Percentiles rank a stretch among this genome's conserved stretches.
Evolutionary conservation across 208 protist genomes (phyloP).

Genomic region (Leptomonas pyrrhocoris): DNA sequence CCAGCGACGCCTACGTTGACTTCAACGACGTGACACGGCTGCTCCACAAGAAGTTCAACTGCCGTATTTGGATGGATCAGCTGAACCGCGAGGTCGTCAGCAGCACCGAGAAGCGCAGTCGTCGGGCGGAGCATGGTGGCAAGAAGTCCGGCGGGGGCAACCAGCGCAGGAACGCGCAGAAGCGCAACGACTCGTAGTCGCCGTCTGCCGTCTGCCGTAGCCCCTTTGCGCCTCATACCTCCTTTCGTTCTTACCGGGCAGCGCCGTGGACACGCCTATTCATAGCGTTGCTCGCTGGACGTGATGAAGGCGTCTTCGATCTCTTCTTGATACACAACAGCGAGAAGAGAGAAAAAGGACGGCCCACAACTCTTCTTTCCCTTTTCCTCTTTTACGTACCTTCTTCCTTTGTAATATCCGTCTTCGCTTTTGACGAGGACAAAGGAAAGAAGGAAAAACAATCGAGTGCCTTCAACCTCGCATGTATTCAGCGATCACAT

Average conservation of each 20-base stretch:
- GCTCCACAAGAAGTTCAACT: conserved; percentile 80
- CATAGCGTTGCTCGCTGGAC: too few species aligned
- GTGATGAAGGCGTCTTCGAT: too few species aligned
- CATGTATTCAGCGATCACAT: not conserved
- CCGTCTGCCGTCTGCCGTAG: not conserved
- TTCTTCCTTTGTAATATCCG: not conserved
- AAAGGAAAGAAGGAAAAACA: not conserved
- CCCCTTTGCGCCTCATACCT: not conserved
- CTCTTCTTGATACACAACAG: too few species aligned
- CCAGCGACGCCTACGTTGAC: conserved; percentile 73
- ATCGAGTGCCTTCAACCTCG: not conserved
- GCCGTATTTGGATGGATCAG: conserved; percentile 92
- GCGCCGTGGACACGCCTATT: too few species aligned
- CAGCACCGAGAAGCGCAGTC: conserved; percentile 24
- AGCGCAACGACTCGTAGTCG: conserved; percentile 15
- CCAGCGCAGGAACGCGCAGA: conserved; percentile 13
- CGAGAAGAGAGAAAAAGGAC: too few species aligned
- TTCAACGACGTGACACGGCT: conserved; percentile 78
- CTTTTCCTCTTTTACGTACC: conserved; percentile 4
- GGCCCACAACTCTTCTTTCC: too few species aligned
- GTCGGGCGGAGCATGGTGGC: conserved; percentile 19
- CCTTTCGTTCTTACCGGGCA: not conserved
- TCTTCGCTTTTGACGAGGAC: not conserved
- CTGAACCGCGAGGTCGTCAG: conserved; percentile 69
- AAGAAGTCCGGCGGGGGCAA: conserved; percentile 12